Percentiles rank a stretch among this genome's conserved stretches.
Conservation (phyloP, 805 yeast genomes). For the Zygoascus flipseniorum region DNA sequence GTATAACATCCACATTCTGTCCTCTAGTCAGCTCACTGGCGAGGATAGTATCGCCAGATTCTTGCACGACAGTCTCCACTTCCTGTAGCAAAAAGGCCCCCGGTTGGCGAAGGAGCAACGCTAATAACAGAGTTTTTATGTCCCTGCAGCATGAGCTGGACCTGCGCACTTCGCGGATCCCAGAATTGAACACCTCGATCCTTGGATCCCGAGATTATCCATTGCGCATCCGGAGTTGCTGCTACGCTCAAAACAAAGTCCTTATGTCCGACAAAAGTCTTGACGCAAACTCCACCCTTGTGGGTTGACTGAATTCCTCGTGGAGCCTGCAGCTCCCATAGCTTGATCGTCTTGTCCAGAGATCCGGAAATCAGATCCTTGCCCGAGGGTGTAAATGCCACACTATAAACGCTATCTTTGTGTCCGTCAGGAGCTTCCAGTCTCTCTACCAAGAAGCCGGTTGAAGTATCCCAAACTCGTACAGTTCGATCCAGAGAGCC, state of each 20-base stretch:
- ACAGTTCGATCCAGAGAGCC: slow-evolving; percentile 94
- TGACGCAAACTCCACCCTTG: slow-evolving; percentile 55
- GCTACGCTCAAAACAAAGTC: slow-evolving; percentile 94
- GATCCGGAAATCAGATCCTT: slow-evolving; percentile 91
- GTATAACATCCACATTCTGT: no score
- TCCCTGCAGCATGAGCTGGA: slow-evolving; percentile 91
- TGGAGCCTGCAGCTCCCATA: slow-evolving; percentile 74
- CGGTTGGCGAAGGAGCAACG: slow-evolving; percentile 82
- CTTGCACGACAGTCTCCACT: slow-evolving; percentile 96
- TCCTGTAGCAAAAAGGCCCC: slow-evolving; percentile 93
- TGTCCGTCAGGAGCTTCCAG: slow-evolving; percentile 93
- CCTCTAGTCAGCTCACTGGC: slow-evolving; percentile 7
- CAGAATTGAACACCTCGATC: slow-evolving; percentile 96
- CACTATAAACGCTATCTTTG: slow-evolving; percentile 91
- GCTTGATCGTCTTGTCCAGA: slow-evolving; percentile 88
- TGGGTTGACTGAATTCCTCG: slow-evolving; percentile 31
- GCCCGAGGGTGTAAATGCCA: slow-evolving; percentile 86
- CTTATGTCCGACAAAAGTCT: slow-evolving; percentile 90
- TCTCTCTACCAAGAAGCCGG: slow-evolving; percentile 86
- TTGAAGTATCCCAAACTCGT: slow-evolving; percentile 91
- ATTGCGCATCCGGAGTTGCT: slow-evolving; percentile 85
- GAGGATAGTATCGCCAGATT: slow-evolving; percentile 63
- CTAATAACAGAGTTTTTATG: slow-evolving; percentile 93
- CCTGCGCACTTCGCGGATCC: slow-evolving; percentile 89
- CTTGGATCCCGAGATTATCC: slow-evolving; percentile 88